phyloP scores from a whole-genome alignment of 192 early-diverging fungal genomes.

The Coemansia sp. region DNA sequence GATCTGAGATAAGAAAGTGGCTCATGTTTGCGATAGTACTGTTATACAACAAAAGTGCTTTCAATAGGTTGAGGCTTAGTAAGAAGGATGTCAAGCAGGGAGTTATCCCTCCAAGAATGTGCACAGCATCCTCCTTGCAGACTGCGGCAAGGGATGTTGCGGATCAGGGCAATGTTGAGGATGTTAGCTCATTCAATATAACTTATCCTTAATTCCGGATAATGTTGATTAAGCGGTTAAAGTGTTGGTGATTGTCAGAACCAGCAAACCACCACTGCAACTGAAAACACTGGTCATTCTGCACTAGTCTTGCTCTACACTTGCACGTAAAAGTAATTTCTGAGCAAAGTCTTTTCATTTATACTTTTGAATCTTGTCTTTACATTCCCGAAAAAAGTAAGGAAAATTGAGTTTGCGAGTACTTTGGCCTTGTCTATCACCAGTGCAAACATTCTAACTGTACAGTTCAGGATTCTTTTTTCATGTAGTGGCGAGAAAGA shows the following conservation, averaged over 20 bases:
- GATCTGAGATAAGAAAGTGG: constrained; percentile 33
- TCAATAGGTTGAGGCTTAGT: neutral
- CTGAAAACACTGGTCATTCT: neutral
- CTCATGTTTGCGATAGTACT: constrained; percentile 14
- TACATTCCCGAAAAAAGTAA: neutral
- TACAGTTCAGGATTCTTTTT: neutral
- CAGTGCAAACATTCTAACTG: neutral
- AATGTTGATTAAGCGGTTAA: neutral
- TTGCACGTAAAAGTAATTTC: neutral
- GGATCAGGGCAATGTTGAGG: neutral
- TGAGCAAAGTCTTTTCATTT: neutral
- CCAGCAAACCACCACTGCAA: too few species aligned
- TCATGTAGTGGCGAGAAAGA: constrained; percentile 75
- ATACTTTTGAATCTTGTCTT: neutral
- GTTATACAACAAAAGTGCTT: neutral
- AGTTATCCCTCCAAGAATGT: neutral
- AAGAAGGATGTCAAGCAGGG: neutral
- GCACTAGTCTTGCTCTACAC: neutral
- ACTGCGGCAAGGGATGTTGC: neutral
- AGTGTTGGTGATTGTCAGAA: too few species aligned
- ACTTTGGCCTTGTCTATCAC: neutral
- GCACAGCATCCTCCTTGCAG: neutral
- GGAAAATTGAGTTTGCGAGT: neutral
- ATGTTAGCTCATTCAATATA: neutral
- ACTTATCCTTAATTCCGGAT: neutral